Percentiles rank a stretch among this genome's conserved stretches.
Conservation (phyloP, 2,329 filamentous ascomycete genomes). For the Colletotrichum sp. region DNA sequence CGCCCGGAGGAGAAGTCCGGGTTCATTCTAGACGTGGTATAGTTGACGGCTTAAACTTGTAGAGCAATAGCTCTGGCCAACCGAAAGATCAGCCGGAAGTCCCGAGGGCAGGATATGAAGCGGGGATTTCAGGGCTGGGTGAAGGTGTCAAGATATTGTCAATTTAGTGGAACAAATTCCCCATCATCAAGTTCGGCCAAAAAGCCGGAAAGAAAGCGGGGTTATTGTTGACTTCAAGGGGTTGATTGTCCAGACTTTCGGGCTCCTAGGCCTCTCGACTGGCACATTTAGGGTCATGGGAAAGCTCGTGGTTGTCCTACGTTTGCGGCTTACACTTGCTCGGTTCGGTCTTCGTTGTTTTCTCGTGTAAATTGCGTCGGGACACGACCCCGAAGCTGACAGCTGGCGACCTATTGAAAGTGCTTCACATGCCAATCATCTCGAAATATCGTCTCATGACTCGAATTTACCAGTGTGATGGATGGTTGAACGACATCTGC, state of each 20-base stretch:
- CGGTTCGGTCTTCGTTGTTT: too few relatives aligned
- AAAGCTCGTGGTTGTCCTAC: neutral
- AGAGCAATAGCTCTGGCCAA: rapidly evolving
- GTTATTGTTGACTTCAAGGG: neutral
- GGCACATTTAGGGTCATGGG: too few relatives aligned
- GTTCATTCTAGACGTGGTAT: neutral
- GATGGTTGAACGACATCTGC: neutral
- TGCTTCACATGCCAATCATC: too few relatives aligned
- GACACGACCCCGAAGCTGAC: too few relatives aligned
- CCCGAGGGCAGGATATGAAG: neutral
- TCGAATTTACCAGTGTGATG: neutral
- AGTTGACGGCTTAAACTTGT: neutral
- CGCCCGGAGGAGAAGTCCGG: neutral
- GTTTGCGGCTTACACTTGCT: too few relatives aligned
- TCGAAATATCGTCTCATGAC: too few relatives aligned
- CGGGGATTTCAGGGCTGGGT: neutral
- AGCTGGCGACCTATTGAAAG: too few relatives aligned
- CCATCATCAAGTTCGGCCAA: neutral
- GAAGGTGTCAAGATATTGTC: neutral
- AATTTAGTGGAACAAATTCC: too few relatives aligned
- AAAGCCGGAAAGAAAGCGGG: neutral
- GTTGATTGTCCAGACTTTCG: neutral
- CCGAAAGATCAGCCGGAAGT: neutral
- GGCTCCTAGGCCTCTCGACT: too few relatives aligned
- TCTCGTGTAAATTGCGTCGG: too few relatives aligned